These are phyloP conservation scores for Fragaria ananassa DNA, from an alignment of 306 rosid species.

Conservation along the genomic window DNA sequence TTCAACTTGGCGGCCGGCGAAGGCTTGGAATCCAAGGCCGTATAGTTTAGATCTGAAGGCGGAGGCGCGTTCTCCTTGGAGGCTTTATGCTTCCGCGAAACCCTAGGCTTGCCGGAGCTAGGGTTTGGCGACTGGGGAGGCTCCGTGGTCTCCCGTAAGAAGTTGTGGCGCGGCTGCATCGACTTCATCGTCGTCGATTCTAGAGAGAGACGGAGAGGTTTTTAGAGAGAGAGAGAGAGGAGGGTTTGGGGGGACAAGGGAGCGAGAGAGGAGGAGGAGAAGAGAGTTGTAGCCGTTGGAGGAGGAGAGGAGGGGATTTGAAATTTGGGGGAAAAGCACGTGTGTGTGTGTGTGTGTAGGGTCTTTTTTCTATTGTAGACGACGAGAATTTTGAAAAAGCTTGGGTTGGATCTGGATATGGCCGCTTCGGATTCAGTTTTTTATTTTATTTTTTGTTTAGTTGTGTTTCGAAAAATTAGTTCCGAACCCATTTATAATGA, in stretches of 20 bases:
- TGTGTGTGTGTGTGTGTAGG: slow-evolving; percentile 18
- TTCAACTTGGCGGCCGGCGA: slow-evolving; percentile 62
- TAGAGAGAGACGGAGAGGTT: slow-evolving; percentile 10
- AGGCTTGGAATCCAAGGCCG: slow-evolving; percentile 39
- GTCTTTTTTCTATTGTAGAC: slow-evolving; percentile 7
- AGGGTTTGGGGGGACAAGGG: slow-evolving; percentile 29
- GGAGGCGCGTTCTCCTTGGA: slow-evolving; percentile 73
- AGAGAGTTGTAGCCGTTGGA: slow-evolving; percentile 33
- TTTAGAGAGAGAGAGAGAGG: slow-evolving; percentile 19
- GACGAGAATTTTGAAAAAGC: slow-evolving; percentile 9
- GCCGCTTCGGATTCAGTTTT: neutral
- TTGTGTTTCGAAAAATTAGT: too few species aligned
- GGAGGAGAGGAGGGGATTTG: slow-evolving; percentile 40
- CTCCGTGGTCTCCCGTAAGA: slow-evolving; percentile 55
- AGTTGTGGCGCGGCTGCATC: slow-evolving; percentile 70
- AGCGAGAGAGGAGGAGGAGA: slow-evolving; percentile 31
- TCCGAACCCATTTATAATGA: too few species aligned
- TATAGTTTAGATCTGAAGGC: slow-evolving; percentile 57
- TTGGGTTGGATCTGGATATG: slow-evolving; percentile 10
- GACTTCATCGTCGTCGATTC: slow-evolving; percentile 47
- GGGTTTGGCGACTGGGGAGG: slow-evolving; percentile 53
- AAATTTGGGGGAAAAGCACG: slow-evolving; percentile 35
- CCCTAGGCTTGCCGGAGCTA: slow-evolving; percentile 42
- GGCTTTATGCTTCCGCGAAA: slow-evolving; percentile 54
- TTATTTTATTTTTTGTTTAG: too few species aligned